Conservation (phyloP, 495 filamentous ascomycete species). For the Penicillium robsamsonii region DNA sequence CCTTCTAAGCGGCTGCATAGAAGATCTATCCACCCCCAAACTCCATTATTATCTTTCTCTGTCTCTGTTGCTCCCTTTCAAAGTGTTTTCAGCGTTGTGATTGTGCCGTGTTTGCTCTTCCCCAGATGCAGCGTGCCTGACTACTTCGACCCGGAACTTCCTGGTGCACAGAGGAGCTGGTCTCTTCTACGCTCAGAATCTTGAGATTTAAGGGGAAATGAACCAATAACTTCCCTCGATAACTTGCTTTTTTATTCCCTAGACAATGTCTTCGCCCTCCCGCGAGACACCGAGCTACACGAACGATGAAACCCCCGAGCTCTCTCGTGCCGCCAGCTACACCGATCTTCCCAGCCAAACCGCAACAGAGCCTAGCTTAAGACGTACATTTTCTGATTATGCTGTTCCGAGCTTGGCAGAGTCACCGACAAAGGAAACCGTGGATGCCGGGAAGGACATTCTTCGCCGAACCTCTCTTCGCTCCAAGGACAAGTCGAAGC, state of each 20-base stretch:
- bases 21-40: constrained; percentile 22
- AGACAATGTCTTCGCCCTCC: constrained; percentile 39
- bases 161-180: constrained; percentile 46
- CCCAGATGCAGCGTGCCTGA: constrained; percentile 30
- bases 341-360: constrained; percentile 38
- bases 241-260: constrained; percentile 10
- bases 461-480: constrained; percentile 45
- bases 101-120: constrained; percentile 8
- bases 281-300: constrained; percentile 23
- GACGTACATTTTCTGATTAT: constrained; percentile 47
- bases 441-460: constrained; percentile 48
- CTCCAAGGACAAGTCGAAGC: constrained; percentile 34
- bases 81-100: not conserved
- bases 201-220: constrained; percentile 28
- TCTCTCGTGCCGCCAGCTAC: constrained; percentile 45
- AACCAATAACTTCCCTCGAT: constrained; percentile 18
- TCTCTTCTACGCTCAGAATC: constrained; percentile 30
- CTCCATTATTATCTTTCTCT: constrained; percentile 3
- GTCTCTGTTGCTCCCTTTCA: not conserved
- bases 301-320: constrained; percentile 28
- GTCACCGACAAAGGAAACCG: constrained; percentile 44
- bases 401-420: constrained; percentile 33
- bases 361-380: constrained; percentile 26
- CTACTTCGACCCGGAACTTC: constrained; percentile 15
- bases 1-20: constrained; percentile 15